phyloP scores from a whole-genome alignment of 805 yeast species.

The Peterozyma xylosa region DNA sequence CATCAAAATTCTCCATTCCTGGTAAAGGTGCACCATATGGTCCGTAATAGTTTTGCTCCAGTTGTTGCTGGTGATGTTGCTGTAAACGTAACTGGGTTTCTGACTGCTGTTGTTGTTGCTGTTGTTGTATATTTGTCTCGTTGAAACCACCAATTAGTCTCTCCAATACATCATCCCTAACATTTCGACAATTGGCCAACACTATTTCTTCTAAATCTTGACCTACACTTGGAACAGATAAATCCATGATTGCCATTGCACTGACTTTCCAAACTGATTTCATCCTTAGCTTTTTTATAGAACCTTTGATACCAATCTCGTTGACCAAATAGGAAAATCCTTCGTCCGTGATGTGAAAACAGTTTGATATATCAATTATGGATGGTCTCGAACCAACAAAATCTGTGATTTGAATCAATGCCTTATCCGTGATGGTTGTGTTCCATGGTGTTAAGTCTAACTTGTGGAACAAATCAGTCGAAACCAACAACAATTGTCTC shows the following conservation, averaged over 20 bases:
- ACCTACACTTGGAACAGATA: conserved; percentile 61
- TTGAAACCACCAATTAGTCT: conserved; percentile 46
- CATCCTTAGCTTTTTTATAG: conserved; percentile 49
- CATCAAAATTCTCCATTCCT: conserved; percentile 7
- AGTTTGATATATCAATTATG: conserved; percentile 55
- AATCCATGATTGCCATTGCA: conserved; percentile 78
- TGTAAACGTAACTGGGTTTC: not conserved
- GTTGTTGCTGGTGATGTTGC: conserved; percentile 5
- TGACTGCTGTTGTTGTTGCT: not conserved
- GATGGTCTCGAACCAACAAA: conserved; percentile 67
- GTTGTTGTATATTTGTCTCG: not conserved
- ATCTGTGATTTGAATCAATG: conserved; percentile 50
- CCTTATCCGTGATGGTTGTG: conserved; percentile 49
- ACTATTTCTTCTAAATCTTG: conserved; percentile 51
- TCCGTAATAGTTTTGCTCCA: conserved; percentile 3
- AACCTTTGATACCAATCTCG: conserved; percentile 62
- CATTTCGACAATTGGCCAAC: conserved; percentile 66
- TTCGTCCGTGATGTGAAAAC: conserved; percentile 71
- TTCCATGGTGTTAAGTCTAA: conserved; percentile 60
- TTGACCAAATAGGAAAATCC: conserved; percentile 67
- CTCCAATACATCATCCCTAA: conserved; percentile 63
- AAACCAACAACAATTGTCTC: conserved; percentile 55
- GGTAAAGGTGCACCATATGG: conserved; percentile 1
- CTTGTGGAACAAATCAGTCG: conserved; percentile 40
- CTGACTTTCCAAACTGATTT: conserved; percentile 69